phyloP scores from a whole-genome alignment of 1,284 basidiomycete genomes.

The Ceratobasidium papillatum region DNA sequence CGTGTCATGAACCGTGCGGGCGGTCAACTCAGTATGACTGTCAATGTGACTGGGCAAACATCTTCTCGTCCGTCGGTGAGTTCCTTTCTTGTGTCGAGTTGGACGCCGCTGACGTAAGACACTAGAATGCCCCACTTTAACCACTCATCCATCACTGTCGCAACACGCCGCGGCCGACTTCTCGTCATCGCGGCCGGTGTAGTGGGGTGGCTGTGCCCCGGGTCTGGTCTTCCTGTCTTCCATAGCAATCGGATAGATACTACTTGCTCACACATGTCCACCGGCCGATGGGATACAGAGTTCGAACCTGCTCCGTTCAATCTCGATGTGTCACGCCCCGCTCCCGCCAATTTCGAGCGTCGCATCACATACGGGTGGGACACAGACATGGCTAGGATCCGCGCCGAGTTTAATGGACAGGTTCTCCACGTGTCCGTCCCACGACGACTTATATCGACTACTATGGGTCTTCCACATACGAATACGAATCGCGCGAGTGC shows the following conservation, averaged over 20 bases:
- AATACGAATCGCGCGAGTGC: conserved; percentile 7
- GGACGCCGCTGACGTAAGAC: neutral
- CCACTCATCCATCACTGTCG: conserved; percentile 65
- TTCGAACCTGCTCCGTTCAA: conserved; percentile 44
- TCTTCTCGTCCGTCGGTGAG: conserved; percentile 23
- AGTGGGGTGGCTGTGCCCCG: no score
- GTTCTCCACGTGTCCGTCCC: conserved; percentile 40
- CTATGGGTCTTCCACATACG: conserved; percentile 1
- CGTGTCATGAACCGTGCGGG: conserved; percentile 11
- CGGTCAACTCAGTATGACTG: conserved; percentile 1
- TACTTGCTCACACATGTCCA: no score
- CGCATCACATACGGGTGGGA: conserved; percentile 78
- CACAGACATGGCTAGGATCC: conserved; percentile 70
- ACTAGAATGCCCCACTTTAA: conserved; percentile 34
- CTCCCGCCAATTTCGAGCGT: conserved; percentile 74
- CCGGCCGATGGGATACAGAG: conserved; percentile 77
- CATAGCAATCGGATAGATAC: no score
- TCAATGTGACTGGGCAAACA: conserved; percentile 14
- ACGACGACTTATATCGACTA: neutral
- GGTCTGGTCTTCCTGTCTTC: no score
- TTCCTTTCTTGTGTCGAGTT: neutral
- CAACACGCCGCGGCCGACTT: conserved; percentile 72
- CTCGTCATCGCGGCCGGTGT: conserved; percentile 81
- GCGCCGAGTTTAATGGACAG: conserved; percentile 74
- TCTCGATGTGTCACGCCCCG: conserved; percentile 48